phyloP scores from a whole-genome alignment of 352 stramenopile genomes.

The Pelagophyceae sp. region DNA sequence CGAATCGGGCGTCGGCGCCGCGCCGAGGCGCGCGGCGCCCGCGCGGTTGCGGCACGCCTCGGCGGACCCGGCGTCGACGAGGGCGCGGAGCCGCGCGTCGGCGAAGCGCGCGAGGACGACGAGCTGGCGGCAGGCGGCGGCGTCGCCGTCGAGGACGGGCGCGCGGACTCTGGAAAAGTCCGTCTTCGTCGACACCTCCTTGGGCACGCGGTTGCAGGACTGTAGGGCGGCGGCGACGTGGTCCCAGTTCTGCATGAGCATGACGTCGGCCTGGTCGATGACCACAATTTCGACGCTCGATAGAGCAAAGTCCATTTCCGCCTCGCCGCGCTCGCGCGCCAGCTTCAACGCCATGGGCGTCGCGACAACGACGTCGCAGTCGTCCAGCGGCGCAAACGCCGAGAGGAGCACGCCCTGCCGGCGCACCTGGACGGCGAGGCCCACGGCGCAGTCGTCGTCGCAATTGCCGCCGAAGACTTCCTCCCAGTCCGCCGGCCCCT shows the following conservation, averaged over 20 bases:
- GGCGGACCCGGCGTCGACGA: not conserved
- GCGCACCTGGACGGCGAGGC: slow-evolving; percentile 45
- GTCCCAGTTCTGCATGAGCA: slow-evolving; percentile 78
- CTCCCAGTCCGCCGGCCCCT: slow-evolving; percentile 47
- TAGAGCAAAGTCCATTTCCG: slow-evolving; percentile 53
- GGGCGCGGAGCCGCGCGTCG: slow-evolving; percentile 33
- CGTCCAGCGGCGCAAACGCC: slow-evolving; percentile 66
- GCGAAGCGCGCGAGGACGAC: slow-evolving; percentile 54
- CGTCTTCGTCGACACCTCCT: slow-evolving; percentile 46
- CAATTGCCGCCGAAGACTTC: slow-evolving; percentile 56
- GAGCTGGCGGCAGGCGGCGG: slow-evolving; percentile 52
- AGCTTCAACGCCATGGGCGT: slow-evolving; percentile 67
- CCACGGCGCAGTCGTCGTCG: slow-evolving; percentile 62
- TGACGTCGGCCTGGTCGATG: slow-evolving; percentile 53
- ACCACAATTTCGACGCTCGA: slow-evolving; percentile 65
- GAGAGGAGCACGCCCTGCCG: slow-evolving; percentile 37
- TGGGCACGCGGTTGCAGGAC: slow-evolving; percentile 56
- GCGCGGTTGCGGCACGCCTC: slow-evolving; percentile 24
- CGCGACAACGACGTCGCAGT: slow-evolving; percentile 70
- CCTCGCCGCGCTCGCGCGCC: slow-evolving; percentile 31
- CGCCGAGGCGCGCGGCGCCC: slow-evolving; percentile 14
- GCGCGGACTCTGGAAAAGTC: slow-evolving; percentile 65
- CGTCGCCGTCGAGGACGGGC: slow-evolving; percentile 58
- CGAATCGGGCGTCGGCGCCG: slow-evolving; percentile 1
- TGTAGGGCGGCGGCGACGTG: slow-evolving; percentile 55